Percentiles rank a stretch among this genome's conserved stretches.
Conservation (phyloP, 2,329 filamentous ascomycete species). For the Colletotrichum simmondsii region DNA sequence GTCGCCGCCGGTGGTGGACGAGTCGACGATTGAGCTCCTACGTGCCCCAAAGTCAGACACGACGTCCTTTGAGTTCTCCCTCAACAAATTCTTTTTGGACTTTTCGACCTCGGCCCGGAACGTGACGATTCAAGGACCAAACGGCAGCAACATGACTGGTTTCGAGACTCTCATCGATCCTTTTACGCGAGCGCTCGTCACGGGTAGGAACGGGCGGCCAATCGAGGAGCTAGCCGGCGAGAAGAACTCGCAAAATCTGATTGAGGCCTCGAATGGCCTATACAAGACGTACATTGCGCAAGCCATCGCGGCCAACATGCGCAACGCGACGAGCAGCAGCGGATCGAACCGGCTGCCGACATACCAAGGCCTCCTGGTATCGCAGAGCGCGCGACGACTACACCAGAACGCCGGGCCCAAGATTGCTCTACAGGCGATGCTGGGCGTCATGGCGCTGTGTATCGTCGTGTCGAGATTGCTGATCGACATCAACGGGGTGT, state of each 20-base stretch:
- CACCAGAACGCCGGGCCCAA: constrained; percentile 41
- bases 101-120: not conserved
- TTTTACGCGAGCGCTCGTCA: constrained; percentile 36
- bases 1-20: constrained; percentile 24
- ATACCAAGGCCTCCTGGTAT: constrained; percentile 30
- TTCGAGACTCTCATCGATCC: constrained; percentile 23
- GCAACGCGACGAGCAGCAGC: constrained; percentile 19
- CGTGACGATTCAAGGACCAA: not conserved
- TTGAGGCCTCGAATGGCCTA: constrained; percentile 31
- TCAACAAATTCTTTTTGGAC: constrained; percentile 1
- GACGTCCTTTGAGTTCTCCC: constrained; percentile 4
- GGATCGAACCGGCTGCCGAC: constrained; percentile 16
- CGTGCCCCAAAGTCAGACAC: not conserved
- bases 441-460: constrained; percentile 42
- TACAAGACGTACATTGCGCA: constrained; percentile 43
- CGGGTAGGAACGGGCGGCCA: constrained; percentile 25
- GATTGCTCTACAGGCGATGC: constrained; percentile 42
- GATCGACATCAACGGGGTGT: constrained; percentile 37
- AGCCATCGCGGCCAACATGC: constrained; percentile 41
- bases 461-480: constrained; percentile 38
- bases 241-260: constrained; percentile 33
- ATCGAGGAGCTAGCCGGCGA: constrained; percentile 34
- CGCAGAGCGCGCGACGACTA: constrained; percentile 31
- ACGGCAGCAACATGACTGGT: not conserved
- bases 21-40: constrained; percentile 22